Evolutionary conservation across 106 monocot genomes (phyloP).

Genomic region (Apostasia ramifera): DNA sequence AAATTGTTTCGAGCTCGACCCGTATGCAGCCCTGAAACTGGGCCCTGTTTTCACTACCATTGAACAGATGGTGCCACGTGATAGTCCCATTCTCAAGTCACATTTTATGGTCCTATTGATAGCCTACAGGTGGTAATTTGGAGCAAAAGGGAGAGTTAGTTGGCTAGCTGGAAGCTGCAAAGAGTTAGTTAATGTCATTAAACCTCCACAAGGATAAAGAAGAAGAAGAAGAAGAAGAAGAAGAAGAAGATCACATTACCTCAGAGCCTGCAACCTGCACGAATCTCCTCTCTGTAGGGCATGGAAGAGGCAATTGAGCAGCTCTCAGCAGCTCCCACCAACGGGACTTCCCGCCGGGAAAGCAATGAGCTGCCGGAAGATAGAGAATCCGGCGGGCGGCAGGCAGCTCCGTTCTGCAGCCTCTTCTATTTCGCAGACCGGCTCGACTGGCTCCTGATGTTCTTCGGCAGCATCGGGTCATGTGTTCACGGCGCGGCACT

Average conservation of each 20-base stretch:
- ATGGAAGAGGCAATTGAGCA: constrained; percentile 12
- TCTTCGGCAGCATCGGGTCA: constrained; percentile 25
- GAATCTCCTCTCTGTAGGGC: not conserved
- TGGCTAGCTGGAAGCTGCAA: constrained; percentile 1
- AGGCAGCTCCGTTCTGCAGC: not conserved
- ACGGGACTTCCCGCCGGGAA: not conserved
- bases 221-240: not conserved
- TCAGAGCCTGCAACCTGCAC: not conserved
- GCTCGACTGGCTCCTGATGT: constrained; percentile 20
- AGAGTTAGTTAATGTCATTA: constrained; percentile 8
- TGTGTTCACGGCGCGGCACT: constrained; percentile 32
- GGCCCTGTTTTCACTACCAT: not conserved
- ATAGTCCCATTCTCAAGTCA: not conserved
- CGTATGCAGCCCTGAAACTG: not conserved
- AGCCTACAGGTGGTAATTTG: not conserved
- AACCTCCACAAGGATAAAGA: constrained; percentile 4
- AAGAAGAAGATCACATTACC: not conserved
- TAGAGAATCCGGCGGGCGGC: not conserved
- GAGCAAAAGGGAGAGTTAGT: constrained; percentile 2
- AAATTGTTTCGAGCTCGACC: not conserved
- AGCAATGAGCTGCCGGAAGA: not conserved
- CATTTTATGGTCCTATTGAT: not conserved
- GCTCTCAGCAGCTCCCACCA: not conserved
- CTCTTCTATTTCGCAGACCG: constrained; percentile 23
- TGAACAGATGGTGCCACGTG: not conserved